These are phyloP conservation scores for Puccinellia tenuiflora DNA, from an alignment of 176 grass and related monocot species.

Conservation along the genomic window DNA sequence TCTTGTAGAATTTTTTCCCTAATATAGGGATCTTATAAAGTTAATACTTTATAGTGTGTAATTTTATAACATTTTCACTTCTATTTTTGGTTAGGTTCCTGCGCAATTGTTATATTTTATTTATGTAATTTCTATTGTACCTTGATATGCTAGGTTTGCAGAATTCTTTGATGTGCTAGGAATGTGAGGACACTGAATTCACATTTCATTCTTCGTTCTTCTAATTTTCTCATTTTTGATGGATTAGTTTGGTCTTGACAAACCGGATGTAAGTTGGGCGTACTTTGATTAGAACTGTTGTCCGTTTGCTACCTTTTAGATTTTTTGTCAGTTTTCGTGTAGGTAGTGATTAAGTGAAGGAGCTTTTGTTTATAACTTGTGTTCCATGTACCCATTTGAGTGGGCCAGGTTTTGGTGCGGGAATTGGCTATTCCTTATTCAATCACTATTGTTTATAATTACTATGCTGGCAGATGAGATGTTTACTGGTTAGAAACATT, in stretches of 20 bases:
- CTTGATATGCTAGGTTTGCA: background rate
- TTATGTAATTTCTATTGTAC: background rate
- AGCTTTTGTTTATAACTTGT: background rate
- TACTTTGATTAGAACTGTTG: background rate
- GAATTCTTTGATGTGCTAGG: background rate
- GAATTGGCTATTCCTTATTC: background rate
- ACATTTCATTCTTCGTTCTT: background rate
- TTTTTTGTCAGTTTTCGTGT: background rate
- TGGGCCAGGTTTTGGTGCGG: background rate
- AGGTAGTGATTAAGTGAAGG: background rate
- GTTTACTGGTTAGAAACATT: background rate
- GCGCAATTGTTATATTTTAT: background rate
- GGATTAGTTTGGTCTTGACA: background rate
- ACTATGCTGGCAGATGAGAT: background rate
- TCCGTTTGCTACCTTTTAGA: background rate
- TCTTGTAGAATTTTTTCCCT: background rate
- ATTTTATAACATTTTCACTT: background rate
- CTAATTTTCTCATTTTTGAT: background rate
- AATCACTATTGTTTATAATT: no score
- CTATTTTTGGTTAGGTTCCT: background rate
- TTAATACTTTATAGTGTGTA: background rate
- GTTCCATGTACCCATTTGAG: background rate
- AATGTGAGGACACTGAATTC: background rate
- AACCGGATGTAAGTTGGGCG: background rate
- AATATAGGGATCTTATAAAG: background rate